These are phyloP conservation scores for Plectranthus barbatus DNA, from an alignment of 257 asterid species.

Conservation along the genomic window DNA sequence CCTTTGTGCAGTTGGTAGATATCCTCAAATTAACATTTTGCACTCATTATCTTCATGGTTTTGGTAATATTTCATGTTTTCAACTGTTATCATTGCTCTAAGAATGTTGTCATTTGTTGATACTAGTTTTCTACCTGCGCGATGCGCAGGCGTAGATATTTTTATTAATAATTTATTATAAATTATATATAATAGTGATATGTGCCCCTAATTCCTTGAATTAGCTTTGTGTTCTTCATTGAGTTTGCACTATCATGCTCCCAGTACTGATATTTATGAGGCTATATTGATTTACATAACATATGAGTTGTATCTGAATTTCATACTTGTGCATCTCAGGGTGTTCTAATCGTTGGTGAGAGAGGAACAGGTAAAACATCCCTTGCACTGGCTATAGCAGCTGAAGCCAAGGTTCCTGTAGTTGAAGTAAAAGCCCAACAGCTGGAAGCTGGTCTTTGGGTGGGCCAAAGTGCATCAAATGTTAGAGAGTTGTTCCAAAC, in stretches of 20 bases:
- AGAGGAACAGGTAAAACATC: slow-evolving; percentile 97
- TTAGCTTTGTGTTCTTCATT: background rate
- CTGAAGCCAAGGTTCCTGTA: slow-evolving; percentile 95
- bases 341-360: slow-evolving; percentile 98
- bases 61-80: background rate
- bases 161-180: too few species aligned
- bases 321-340: slow-evolving; percentile 38
- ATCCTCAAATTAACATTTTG: background rate
- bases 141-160: too few species aligned
- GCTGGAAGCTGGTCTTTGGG: slow-evolving; percentile 94
- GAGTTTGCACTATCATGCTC: background rate
- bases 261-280: background rate
- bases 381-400: slow-evolving; percentile 94
- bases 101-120: background rate
- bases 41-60: background rate
- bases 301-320: slow-evolving; percentile 16
- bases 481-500: slow-evolving; percentile 95
- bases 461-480: slow-evolving; percentile 97
- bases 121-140: too few species aligned
- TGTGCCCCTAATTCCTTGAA: background rate
- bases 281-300: background rate
- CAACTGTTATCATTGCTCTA: slow-evolving; percentile 4
- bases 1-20: background rate
- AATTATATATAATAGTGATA: background rate
- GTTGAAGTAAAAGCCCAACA: slow-evolving; percentile 89